Conservation (phyloP, 352 stramenopile genomes). For the Blastocystis sp. region DNA sequence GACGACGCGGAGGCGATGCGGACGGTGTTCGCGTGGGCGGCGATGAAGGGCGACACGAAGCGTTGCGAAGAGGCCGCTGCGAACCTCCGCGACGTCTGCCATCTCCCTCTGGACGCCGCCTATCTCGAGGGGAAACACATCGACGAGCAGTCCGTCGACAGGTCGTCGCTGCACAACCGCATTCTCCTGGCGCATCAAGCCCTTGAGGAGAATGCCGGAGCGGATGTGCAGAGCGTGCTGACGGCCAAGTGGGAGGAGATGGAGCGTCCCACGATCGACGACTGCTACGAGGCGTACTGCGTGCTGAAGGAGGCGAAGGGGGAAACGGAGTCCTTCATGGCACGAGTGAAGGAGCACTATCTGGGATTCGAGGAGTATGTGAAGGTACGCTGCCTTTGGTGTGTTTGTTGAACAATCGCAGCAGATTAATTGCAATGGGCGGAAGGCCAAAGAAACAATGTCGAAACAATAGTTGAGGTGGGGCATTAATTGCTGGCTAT, state of each 20-base stretch:
- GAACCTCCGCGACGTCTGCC: neutral
- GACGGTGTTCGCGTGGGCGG: constrained; percentile 17
- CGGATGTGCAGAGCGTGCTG: neutral
- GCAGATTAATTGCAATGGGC: neutral
- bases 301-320: neutral
- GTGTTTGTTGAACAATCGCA: neutral
- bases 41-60: constrained; percentile 12
- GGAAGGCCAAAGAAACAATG: neutral
- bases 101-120: neutral
- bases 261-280: neutral
- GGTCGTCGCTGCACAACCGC: neutral
- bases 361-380: neutral
- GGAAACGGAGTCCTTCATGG: neutral
- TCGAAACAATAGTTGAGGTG: neutral
- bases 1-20: constrained; percentile 29
- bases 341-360: neutral
- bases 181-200: neutral
- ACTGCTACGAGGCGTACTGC: neutral
- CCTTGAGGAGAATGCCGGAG: neutral
- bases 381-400: neutral
- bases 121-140: neutral
- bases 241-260: neutral
- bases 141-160: neutral
- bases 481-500: neutral
- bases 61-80: neutral